Conservation (phyloP, 2,329 filamentous ascomycete species). For the Aureobasidium sp. region DNA sequence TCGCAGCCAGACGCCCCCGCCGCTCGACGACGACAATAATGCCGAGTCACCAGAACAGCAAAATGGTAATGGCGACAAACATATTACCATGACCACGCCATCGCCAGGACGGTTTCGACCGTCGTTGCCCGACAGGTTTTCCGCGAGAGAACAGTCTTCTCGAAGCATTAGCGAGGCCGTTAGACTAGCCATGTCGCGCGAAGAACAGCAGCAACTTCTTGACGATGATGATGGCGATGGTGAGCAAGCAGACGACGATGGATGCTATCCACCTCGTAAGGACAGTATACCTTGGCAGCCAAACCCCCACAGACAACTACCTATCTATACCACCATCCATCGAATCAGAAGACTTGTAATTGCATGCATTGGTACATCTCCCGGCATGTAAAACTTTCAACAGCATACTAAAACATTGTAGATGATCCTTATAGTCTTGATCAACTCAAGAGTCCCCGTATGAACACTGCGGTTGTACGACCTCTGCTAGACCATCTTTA, state of each 20-base stretch:
- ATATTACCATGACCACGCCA: conserved; percentile 19
- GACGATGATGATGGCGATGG: conserved; percentile 29
- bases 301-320: conserved; percentile 54
- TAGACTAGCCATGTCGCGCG: conserved; percentile 32
- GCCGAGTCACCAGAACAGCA: not conserved
- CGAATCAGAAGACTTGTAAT: conserved; percentile 38
- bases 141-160: conserved; percentile 21
- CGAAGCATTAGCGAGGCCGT: conserved; percentile 30
- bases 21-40: not conserved
- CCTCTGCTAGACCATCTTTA: conserved; percentile 77
- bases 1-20: not conserved
- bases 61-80: conserved; percentile 10
- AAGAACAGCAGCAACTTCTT: conserved; percentile 42
- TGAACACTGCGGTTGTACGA: conserved; percentile 71
- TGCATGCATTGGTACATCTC: conserved; percentile 34
- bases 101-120: conserved; percentile 21
- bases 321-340: conserved; percentile 72
- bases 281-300: conserved; percentile 34
- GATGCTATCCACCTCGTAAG: conserved; percentile 31
- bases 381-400: not conserved
- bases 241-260: conserved; percentile 38
- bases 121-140: conserved; percentile 20
- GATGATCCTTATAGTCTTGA: conserved; percentile 62
- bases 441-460: conserved; percentile 70
- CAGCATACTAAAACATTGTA: conserved; percentile 18